A percentile compares a stretch with the other conserved stretches of the same genome.
Conservation (phyloP, 305 asterid genomes). For the Fraxinus nigra region DNA sequence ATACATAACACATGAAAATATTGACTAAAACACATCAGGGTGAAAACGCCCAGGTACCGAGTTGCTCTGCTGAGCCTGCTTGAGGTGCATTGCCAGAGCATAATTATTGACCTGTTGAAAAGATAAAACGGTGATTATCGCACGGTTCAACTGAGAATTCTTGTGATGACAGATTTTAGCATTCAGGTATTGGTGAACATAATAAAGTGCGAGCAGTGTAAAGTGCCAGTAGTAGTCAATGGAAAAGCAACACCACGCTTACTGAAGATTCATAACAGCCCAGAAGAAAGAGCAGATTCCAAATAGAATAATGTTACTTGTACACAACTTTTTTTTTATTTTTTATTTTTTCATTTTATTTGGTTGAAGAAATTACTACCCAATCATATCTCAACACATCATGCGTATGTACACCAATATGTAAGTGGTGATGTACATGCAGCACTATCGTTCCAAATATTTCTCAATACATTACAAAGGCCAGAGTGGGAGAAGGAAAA, state of each 20-base stretch:
- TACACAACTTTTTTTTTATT: no score
- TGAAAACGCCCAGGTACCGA: slow-evolving; percentile 71
- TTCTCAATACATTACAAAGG: background rate
- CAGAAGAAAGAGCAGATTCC: background rate
- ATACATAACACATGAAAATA: background rate
- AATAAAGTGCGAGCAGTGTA: background rate
- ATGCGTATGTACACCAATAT: background rate
- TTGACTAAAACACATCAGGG: slow-evolving; percentile 72
- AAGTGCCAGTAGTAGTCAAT: background rate
- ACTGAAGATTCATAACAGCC: background rate
- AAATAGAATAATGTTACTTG: background rate
- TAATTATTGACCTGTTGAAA: slow-evolving; percentile 70
- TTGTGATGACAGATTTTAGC: background rate
- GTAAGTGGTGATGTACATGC: background rate
- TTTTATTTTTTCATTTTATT: no score
- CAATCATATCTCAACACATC: background rate
- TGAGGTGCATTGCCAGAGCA: slow-evolving; percentile 85
- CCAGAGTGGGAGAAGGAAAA: background rate
- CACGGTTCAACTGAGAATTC: background rate
- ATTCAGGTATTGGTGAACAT: background rate
- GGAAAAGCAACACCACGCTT: background rate
- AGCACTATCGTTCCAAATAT: background rate
- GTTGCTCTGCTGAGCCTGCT: slow-evolving; percentile 79
- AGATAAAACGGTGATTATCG: slow-evolving; percentile 9
- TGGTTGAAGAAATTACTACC: background rate